phyloP scores from a whole-genome alignment of 352 stramenopile genomes.

The Phytophthora citrophthora region DNA sequence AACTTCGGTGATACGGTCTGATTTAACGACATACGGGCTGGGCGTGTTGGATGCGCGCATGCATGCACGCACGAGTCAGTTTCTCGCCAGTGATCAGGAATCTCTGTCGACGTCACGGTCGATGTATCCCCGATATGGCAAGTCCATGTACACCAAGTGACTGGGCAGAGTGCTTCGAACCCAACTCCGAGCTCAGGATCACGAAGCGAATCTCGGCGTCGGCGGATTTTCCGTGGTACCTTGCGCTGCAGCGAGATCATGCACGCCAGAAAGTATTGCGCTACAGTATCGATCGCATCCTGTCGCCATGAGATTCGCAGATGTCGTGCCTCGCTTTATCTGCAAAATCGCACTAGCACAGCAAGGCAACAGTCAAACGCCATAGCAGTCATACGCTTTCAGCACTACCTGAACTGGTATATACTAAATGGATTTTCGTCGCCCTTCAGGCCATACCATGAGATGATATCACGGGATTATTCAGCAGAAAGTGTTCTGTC shows the following conservation, averaged over 20 bases:
- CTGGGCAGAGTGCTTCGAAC: slow-evolving; percentile 11
- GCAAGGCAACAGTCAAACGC: neutral
- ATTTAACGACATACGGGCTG: slow-evolving; percentile 13
- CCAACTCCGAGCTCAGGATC: neutral
- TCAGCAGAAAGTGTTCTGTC: no score
- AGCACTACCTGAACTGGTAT: neutral
- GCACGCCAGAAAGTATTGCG: neutral
- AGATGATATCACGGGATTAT: no score
- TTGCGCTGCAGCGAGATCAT: neutral
- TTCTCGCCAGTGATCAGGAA: slow-evolving; percentile 2
- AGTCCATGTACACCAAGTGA: slow-evolving; percentile 26
- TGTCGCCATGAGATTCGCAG: slow-evolving; percentile 1
- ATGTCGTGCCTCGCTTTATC: neutral
- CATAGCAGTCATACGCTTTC: neutral
- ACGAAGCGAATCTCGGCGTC: neutral
- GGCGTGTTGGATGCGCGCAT: slow-evolving; percentile 18
- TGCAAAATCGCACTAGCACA: slow-evolving; percentile 4
- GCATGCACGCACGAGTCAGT: slow-evolving; percentile 23
- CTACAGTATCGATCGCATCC: slow-evolving; percentile 1
- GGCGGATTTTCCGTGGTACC: slow-evolving; percentile 19
- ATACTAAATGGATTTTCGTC: slow-evolving; percentile 1
- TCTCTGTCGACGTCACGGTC: slow-evolving; percentile 6
- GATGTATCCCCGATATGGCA: slow-evolving; percentile 30
- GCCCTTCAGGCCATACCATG: neutral
- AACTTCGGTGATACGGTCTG: neutral